These are phyloP conservation scores for Polytrichum formosum DNA, from an alignment of 225 moss, liverwort and hornwort species.

Conservation along the genomic window DNA sequence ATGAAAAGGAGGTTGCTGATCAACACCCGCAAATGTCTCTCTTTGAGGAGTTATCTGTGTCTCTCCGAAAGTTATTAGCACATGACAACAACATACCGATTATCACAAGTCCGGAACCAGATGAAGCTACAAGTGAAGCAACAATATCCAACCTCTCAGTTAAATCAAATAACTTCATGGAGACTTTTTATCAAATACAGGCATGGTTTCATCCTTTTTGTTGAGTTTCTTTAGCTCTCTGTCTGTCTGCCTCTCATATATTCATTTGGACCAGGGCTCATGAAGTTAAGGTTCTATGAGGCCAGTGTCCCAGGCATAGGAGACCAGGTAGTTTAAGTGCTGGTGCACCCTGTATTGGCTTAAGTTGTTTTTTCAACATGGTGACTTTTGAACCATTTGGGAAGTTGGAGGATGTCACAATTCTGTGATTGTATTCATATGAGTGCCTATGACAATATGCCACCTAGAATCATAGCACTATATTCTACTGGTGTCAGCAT, in stretches of 20 bases:
- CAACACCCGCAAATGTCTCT: constrained; percentile 53
- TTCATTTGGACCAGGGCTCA: neutral
- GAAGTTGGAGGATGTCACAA: too few species aligned
- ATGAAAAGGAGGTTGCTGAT: constrained; percentile 24
- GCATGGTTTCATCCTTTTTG: constrained; percentile 16
- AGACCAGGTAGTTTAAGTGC: too few species aligned
- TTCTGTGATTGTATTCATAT: too few species aligned
- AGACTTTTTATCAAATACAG: constrained; percentile 53
- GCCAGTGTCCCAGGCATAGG: too few species aligned
- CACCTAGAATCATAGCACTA: too few species aligned
- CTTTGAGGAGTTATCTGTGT: constrained; percentile 81
- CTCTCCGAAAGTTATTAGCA: constrained; percentile 62
- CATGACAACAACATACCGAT: constrained; percentile 46
- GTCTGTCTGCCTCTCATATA: neutral
- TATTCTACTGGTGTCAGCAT: too few species aligned
- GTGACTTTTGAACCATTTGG: too few species aligned
- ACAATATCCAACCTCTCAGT: constrained; percentile 30
- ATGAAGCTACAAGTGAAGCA: constrained; percentile 23
- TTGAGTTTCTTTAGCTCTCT: neutral
- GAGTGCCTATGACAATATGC: too few species aligned
- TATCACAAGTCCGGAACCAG: constrained; percentile 39
- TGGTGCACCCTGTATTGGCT: neutral
- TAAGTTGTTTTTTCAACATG: neutral
- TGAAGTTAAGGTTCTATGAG: too few species aligned
- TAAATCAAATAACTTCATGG: constrained; percentile 52